phyloP scores from a whole-genome alignment of 495 filamentous ascomycete genomes.

The Aspergillus hancockii region DNA sequence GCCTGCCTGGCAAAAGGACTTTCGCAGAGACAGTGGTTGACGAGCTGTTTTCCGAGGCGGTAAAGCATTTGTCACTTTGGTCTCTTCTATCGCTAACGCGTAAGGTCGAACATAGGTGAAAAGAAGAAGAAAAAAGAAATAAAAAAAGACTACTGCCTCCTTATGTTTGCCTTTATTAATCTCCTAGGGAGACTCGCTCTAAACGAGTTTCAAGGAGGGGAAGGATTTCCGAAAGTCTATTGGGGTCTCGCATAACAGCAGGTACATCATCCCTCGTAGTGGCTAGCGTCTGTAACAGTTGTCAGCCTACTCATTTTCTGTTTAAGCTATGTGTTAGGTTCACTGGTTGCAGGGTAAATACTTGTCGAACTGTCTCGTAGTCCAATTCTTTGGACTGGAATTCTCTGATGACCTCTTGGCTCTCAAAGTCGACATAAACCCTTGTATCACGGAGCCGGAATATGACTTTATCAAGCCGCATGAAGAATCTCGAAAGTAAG shows the following conservation, averaged over 20 bases:
- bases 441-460: constrained; percentile 86
- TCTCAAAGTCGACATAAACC: constrained; percentile 86
- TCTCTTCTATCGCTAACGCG: not conserved
- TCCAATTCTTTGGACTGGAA: constrained; percentile 79
- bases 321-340: not conserved
- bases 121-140: not conserved
- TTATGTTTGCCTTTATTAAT: constrained; percentile 3
- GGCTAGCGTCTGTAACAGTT: constrained; percentile 60
- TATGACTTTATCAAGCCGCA: constrained; percentile 87
- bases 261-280: constrained; percentile 74
- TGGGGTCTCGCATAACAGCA: constrained; percentile 79
- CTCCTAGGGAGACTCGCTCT: constrained; percentile 39
- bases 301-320: constrained; percentile 6
- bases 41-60: not conserved
- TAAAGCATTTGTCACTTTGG: not conserved
- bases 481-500: constrained; percentile 84
- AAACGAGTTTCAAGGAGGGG: constrained; percentile 63
- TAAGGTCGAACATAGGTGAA: not conserved
- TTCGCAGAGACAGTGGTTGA: not conserved
- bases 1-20: not conserved
- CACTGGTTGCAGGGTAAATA: constrained; percentile 36
- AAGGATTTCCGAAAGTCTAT: constrained; percentile 70
- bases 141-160: not conserved
- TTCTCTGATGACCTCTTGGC: constrained; percentile 81
- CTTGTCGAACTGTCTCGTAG: constrained; percentile 76